Base-by-base conservation (phyloP, 192 early-diverging fungal genomes). In the Entomortierella chlamydospora region DNA sequence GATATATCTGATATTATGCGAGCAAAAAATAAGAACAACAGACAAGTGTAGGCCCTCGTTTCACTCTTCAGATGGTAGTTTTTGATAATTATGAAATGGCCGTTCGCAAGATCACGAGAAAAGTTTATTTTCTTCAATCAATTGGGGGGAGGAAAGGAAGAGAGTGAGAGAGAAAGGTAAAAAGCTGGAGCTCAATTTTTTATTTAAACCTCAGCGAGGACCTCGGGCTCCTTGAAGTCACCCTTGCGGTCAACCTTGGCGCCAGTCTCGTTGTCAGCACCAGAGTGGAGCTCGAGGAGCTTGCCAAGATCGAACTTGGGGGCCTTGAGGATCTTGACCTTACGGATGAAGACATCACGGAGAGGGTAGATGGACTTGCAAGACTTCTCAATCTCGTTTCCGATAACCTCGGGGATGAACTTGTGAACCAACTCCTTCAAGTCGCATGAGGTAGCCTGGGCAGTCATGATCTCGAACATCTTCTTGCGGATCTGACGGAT, bases 401-500 rank as follows among this genome's bases (percentile, higher is more conserved):
- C 98, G 79, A 99, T 99, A 54, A 93, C 90, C 85, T 99, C 98
- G 66, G 95, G 90, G 73, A 96, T 92, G 83, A 99, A 93, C 94
- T 99, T 99, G 81, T 89, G 85, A 82, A 99, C 93, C 29, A 99
- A 86, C 84, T 96, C 95, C 90, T 95, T 95, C 84, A 99, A 90
- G 85, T 97, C 95, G 88, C 93, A 93, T 26, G 89, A 82, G 69
- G 89, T 64, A 57, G 93, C 92, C 89, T 97, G 94, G 62, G 87
- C 85, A 70, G 83, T 89, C 89, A 99, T 95, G 88, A 99, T 94
- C 88, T 99, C 98, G 85, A 96, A 96, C 96, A 99, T 99, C 95
- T 98, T 98, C 92, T 99, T 97, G 88, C 98, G 96, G 87, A 99
- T 99, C 83, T 89, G 87, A 72, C 95, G 94, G 89, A 99, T 95